A percentile compares a stretch with the other conserved stretches of the same genome.
Conservation (phyloP, 306 rosid genomes). For the Pyrus betulifolia region DNA sequence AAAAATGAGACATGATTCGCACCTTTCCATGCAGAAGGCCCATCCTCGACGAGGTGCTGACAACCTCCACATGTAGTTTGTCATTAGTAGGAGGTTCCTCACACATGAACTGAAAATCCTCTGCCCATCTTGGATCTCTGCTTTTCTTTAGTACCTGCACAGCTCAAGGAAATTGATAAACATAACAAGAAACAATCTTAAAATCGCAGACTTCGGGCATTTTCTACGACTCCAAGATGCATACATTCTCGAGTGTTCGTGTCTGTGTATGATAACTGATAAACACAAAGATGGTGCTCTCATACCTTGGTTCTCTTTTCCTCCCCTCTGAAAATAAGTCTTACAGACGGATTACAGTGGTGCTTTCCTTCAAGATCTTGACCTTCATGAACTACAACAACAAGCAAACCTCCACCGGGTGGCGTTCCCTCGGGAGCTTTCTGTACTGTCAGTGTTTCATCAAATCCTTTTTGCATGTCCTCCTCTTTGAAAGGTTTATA, state of each 20-base stretch:
- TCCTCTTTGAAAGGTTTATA: conserved; percentile 74
- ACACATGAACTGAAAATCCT: conserved; percentile 59
- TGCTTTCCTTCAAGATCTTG: conserved; percentile 85
- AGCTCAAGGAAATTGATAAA: neutral
- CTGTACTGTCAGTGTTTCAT: conserved; percentile 22
- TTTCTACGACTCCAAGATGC: neutral
- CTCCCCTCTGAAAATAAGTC: conserved; percentile 67
- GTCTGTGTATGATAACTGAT: neutral
- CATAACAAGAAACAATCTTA: neutral
- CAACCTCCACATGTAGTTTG: conserved; percentile 66
- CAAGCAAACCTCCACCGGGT: conserved; percentile 65
- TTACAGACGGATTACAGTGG: conserved; percentile 71
- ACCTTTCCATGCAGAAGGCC: conserved; percentile 75
- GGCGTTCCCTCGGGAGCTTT: conserved; percentile 73
- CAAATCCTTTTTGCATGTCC: conserved; percentile 43
- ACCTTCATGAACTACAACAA: conserved; percentile 65
- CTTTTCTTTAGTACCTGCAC: conserved; percentile 58
- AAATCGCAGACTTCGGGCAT: neutral
- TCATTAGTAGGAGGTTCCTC: conserved; percentile 76
- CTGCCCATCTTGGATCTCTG: conserved; percentile 94
- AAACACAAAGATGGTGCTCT: neutral
- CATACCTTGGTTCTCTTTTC: conserved; percentile 78
- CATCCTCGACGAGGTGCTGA: conserved; percentile 71
- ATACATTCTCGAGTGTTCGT: neutral
- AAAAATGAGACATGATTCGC: neutral